Evolutionary conservation across 345 rosid genomes (phyloP), one percentile per base, ranked within the genome.

Genomic region (Microcos paniculata): DNA sequence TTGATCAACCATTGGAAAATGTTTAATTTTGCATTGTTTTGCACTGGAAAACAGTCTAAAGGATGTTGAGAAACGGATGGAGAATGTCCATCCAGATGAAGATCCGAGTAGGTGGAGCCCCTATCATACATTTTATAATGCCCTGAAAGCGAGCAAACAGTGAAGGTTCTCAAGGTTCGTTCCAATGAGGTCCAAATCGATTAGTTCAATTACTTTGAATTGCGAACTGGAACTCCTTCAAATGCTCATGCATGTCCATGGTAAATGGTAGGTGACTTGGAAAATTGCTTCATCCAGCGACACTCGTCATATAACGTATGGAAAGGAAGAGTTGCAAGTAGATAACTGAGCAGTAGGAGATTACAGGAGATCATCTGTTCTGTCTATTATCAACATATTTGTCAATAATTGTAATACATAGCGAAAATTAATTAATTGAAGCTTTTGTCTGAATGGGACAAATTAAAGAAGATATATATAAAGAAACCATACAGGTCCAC

Each of bases 101-200:
- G 91, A 94, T 87, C 97, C 97, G 26, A 92, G 94, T 80, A 91
- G 98, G 45, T 94, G 98, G 98, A 93, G 92, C 51, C 98, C 95
- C 58, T 94, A 87, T 75, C 75, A 78, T 63, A 62, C 84, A 49
- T 89, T 91, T 80, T 82, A 90, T 53, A 91, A 89, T 31, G 85
- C 48, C 55, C 76, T 94, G 55, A 85, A 72, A 61, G 75, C 88
- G 76, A 76, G 76, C 82, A 51, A 91, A 88, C 85, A 88, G 72
- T 77, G 98, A 94, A 81, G 90, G 82, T 75, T 66, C 84, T 42
- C 84, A 76, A 84, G 90, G 90, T 88, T 3, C 6, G 40, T 1
- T 80, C 23, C 58, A 12, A 62, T 67, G 33, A 33, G 15, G 53
- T 63, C 48, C 24, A 64, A 33, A 7, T 64, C 24, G 26, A 31